A percentile compares a stretch with the other conserved stretches of the same genome.
These are phyloP conservation scores for Pseudozyma tsukubaensis DNA, from an alignment of 1,284 basidiomycete genomes.

Conservation along the genomic window DNA sequence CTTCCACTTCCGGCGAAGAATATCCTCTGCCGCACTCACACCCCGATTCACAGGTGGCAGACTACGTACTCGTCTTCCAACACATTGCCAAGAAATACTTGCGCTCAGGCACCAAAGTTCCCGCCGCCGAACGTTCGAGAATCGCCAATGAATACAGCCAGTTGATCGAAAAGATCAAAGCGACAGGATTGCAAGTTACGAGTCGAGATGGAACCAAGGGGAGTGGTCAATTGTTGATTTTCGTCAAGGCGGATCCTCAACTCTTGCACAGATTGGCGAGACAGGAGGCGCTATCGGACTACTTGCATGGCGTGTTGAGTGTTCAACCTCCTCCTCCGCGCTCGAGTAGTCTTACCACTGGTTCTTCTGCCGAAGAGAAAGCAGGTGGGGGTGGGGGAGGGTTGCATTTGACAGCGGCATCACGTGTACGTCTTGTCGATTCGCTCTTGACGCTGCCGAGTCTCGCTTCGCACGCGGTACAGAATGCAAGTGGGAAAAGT, in stretches of 20 bases:
- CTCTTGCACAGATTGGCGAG: constrained; percentile 31
- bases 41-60: constrained; percentile 48
- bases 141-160: constrained; percentile 49
- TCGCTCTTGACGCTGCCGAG: constrained; percentile 49
- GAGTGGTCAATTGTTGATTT: constrained; percentile 54
- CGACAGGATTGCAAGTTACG: constrained; percentile 57
- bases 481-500: constrained; percentile 12
- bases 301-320: constrained; percentile 58
- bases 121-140: constrained; percentile 28
- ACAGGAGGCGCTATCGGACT: constrained; percentile 56
- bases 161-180: constrained; percentile 42
- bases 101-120: constrained; percentile 40
- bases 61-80: constrained; percentile 62
- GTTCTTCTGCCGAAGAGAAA: too few relatives aligned
- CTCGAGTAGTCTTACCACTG: constrained; percentile 27
- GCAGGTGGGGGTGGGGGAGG: background rate
- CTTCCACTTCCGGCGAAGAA: constrained; percentile 1
- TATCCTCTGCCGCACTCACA: constrained; percentile 39
- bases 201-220: constrained; percentile 46
- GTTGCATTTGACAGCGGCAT: constrained; percentile 47
- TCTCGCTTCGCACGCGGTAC: constrained; percentile 24
- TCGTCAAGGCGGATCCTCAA: constrained; percentile 53
- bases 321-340: constrained; percentile 35
- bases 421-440: constrained; percentile 57
- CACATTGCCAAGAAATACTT: constrained; percentile 46